Evolutionary conservation across 768 basidiomycete genomes (phyloP).

Genomic region (Russula sp.): DNA sequence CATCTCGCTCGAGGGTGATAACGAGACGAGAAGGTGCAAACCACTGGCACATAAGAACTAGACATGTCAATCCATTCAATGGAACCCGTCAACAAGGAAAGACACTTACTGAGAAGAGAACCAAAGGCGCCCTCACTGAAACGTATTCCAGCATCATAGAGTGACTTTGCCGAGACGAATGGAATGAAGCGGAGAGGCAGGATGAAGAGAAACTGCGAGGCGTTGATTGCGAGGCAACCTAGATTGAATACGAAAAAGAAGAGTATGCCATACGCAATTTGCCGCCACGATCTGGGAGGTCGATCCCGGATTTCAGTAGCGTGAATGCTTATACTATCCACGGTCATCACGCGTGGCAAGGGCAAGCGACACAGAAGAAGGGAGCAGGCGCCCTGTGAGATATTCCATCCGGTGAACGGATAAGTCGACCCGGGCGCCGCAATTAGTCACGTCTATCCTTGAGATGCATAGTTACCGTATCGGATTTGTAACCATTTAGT

Average conservation of each 20-base stretch:
- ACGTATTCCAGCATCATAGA: slow-evolving; percentile 69
- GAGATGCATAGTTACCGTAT: not conserved
- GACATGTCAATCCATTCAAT: slow-evolving; percentile 1
- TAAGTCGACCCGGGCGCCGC: not conserved
- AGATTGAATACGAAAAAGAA: slow-evolving; percentile 58
- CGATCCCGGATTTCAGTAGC: slow-evolving; percentile 53
- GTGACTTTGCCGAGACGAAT: slow-evolving; percentile 48
- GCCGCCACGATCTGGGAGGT: slow-evolving; percentile 52
- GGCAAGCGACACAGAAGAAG: not conserved
- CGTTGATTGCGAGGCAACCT: slow-evolving; percentile 67
- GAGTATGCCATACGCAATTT: slow-evolving; percentile 47
- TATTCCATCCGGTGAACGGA: not conserved
- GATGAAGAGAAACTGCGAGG: slow-evolving; percentile 67
- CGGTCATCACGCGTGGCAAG: not conserved
- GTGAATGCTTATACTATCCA: slow-evolving; percentile 30
- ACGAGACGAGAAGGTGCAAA: slow-evolving; percentile 75
- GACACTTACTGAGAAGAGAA: slow-evolving; percentile 58
- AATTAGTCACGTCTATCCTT: not conserved
- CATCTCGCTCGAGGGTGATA: slow-evolving; percentile 71
- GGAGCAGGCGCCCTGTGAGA: not conserved
- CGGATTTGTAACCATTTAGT: not conserved
- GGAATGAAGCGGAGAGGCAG: slow-evolving; percentile 66
- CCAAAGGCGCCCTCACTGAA: slow-evolving; percentile 85
- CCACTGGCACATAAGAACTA: slow-evolving; percentile 77
- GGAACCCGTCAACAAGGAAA: not conserved